Base-by-base conservation (phyloP, 2,329 filamentous ascomycete species). In the Aspergillus sp. region DNA sequence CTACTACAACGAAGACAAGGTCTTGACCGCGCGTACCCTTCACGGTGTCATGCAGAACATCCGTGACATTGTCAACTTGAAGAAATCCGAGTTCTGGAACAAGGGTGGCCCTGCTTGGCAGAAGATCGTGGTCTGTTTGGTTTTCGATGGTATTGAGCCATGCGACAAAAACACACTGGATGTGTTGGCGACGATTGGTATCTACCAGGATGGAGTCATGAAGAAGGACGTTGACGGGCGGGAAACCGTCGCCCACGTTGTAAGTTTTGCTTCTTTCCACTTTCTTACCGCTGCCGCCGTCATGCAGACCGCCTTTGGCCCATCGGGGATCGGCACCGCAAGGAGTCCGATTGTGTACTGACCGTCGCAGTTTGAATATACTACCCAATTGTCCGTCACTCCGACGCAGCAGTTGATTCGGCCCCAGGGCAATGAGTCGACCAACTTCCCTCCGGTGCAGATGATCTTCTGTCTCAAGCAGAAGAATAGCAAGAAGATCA, bases 401-500 rank as follows among this genome's bases (percentile, higher is more conserved):
- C 89, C 95, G n/a, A 95, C 88, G 78, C 95, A 99, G 81, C 93
- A 98, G 83, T 89, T 99, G 59, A 96, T 98, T 73, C 91, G 94
- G 30, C 95, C 95, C 4, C 88, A 89, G 57, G 92, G 96, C 69
- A 92, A 97, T 70, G 88, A 89, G 72, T 84, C 91, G 10, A 89
- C 87, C 70, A 97, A 92, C 5, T 85, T 99, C 43, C 94, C 95
- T 2, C 95, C 95, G 0, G 94, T 98, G 28, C 95, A 99, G 84
- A 96, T 98, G 89, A 97, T 99, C 78, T 98, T 99, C 84, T 99
- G 95, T 75, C 79, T 99, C 78, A 99, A 99, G 85, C 91, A 96
- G 77, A 93, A 97, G 86, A 99, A 99, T 84, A 96, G 85, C 82
- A 98, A 99, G 85, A 99, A 99, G 87, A 99, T 99, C 82, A 99